Conservation (phyloP, 2,329 filamentous ascomycete species). For the Penicillium sp. region DNA sequence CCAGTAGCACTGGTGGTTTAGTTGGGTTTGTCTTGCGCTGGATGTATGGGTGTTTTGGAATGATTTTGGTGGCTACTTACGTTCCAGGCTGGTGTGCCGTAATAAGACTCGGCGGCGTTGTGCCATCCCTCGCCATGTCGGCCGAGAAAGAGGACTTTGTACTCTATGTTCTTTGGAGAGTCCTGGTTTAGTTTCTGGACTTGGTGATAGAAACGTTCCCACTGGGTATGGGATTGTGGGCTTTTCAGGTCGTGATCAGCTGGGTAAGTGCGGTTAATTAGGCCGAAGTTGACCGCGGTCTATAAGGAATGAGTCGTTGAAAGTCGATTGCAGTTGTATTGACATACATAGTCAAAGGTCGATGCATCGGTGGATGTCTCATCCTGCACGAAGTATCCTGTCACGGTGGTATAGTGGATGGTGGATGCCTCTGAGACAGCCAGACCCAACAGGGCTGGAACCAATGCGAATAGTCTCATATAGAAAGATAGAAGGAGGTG, state of each 20-base stretch:
- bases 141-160: constrained; percentile 54
- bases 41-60: no score
- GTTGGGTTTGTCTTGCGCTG: not conserved
- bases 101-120: constrained; percentile 54
- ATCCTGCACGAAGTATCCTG: constrained; percentile 48
- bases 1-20: constrained; percentile 48
- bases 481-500: not conserved
- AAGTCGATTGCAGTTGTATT: not conserved
- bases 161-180: constrained; percentile 40
- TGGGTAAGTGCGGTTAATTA: constrained; percentile 45
- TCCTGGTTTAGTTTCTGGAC: constrained; percentile 44
- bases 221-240: constrained; percentile 43
- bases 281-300: constrained; percentile 44
- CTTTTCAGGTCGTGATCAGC: constrained; percentile 28
- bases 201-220: constrained; percentile 51
- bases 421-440: constrained; percentile 54
- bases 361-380: constrained; percentile 41
- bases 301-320: constrained; percentile 11
- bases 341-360: constrained; percentile 44
- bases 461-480: constrained; percentile 60
- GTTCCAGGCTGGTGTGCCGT: constrained; percentile 57
- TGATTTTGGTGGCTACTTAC: constrained; percentile 37
- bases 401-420: constrained; percentile 39
- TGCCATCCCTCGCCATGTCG: constrained; percentile 57
- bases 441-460: constrained; percentile 65